These are phyloP conservation scores for Narthecium ossifragum DNA, from an alignment of 106 monocot species.

Conservation along the genomic window DNA sequence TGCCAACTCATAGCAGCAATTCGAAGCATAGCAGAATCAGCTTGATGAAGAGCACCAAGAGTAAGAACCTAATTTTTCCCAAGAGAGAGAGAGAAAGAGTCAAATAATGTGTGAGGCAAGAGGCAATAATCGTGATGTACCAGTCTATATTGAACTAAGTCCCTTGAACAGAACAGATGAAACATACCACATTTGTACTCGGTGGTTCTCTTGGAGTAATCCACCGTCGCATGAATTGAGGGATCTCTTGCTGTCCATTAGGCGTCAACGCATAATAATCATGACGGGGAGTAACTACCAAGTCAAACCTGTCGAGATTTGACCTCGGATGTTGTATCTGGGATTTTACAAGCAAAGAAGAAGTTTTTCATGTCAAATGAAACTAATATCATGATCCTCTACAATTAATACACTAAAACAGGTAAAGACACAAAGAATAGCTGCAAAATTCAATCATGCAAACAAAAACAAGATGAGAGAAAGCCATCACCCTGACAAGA, in stretches of 20 bases:
- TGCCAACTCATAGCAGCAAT: constrained; percentile 84
- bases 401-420: too few species aligned
- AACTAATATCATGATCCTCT: too few species aligned
- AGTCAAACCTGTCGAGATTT: constrained; percentile 73
- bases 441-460: too few species aligned
- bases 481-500: too few species aligned
- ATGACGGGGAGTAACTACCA: constrained; percentile 86
- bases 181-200: constrained; percentile 77
- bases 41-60: constrained; percentile 81
- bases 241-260: constrained; percentile 81
- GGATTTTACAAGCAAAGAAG: constrained; percentile 5
- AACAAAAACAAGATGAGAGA: too few species aligned
- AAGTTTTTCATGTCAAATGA: not conserved
- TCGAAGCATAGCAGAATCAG: constrained; percentile 72
- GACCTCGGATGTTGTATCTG: constrained; percentile 98
- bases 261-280: constrained; percentile 90
- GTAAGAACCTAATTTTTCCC: constrained; percentile 59
- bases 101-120: not conserved
- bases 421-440: too few species aligned
- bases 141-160: not conserved
- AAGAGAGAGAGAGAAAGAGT: not conserved
- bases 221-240: constrained; percentile 61
- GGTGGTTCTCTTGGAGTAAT: constrained; percentile 90
- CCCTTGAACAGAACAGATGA: constrained; percentile 3
- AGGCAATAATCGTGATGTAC: not conserved